A percentile compares a stretch with the other conserved stretches of the same genome.
These are phyloP conservation scores for Aspergillus coremiiformis DNA, from an alignment of 495 filamentous ascomycete genomes.

Conservation along the genomic window DNA sequence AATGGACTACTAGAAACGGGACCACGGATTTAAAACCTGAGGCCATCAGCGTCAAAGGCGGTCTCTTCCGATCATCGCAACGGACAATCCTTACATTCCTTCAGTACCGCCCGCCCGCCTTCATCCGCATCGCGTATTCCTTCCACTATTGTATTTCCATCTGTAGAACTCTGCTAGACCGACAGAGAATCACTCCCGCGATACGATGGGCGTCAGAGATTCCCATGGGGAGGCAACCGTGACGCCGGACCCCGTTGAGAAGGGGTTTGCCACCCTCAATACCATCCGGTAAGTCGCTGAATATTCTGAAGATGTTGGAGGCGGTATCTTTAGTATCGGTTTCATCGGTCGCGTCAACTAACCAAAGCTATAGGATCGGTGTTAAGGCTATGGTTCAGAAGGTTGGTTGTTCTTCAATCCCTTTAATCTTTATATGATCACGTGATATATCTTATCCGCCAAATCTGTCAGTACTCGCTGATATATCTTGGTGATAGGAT, in stretches of 20 bases:
- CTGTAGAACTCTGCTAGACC: conserved; percentile 1
- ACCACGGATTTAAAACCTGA: background rate
- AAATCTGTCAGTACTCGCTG: conserved; percentile 9
- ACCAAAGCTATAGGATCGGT: conserved; percentile 51
- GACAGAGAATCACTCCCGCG: conserved; percentile 4
- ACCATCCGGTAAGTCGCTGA: conserved; percentile 56
- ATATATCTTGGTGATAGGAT: conserved; percentile 45
- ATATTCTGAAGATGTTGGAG: conserved; percentile 4
- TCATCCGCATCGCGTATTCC: conserved; percentile 22
- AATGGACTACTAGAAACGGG: background rate
- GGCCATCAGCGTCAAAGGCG: conserved; percentile 10
- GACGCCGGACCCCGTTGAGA: conserved; percentile 61
- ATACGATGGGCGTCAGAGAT: conserved; percentile 42
- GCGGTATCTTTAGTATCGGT: conserved; percentile 8
- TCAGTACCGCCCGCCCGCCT: conserved; percentile 16
- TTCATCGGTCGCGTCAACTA: conserved; percentile 43
- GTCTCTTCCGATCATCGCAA: conserved; percentile 16
- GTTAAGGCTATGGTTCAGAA: conserved; percentile 67
- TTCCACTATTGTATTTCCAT: conserved; percentile 22
- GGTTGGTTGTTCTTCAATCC: conserved; percentile 35
- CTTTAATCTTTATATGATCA: conserved; percentile 23
- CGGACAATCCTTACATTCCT: conserved; percentile 13
- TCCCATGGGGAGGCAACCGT: conserved; percentile 42
- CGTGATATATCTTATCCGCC: conserved; percentile 25
- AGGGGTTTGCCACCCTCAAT: conserved; percentile 69